phyloP scores from a whole-genome alignment of 371 early-diverging fungal species.

The Fennellomyces sp. region DNA sequence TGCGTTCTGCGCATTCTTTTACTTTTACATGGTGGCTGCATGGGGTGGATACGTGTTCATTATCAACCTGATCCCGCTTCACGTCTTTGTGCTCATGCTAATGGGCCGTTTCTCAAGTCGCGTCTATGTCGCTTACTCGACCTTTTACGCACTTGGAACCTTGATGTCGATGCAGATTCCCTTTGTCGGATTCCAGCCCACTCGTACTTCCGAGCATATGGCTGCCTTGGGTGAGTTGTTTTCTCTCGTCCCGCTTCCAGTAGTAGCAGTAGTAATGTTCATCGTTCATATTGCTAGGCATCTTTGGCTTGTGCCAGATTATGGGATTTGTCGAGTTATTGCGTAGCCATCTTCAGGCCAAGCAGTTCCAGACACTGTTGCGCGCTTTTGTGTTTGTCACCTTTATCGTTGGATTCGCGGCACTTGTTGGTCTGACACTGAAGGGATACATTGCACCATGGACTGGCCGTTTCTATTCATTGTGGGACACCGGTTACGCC shows the following conservation, averaged over 20 bases:
- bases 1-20: constrained; percentile 87
- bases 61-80: constrained; percentile 97
- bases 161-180: constrained; percentile 98
- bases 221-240: constrained; percentile 82
- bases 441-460: constrained; percentile 95
- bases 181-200: constrained; percentile 98
- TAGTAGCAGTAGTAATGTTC: not conserved
- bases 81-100: constrained; percentile 90
- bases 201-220: constrained; percentile 98
- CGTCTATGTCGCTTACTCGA: constrained; percentile 95
- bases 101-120: constrained; percentile 97
- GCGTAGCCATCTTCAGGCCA: constrained; percentile 78
- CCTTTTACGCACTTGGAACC: constrained; percentile 96
- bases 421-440: constrained; percentile 68
- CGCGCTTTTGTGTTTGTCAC: constrained; percentile 68
- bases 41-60: constrained; percentile 99
- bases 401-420: constrained; percentile 50
- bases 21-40: constrained; percentile 99
- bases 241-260: not conserved
- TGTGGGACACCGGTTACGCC: constrained; percentile 99
- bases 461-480: constrained; percentile 98
- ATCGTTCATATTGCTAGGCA: constrained; percentile 44
- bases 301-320: constrained; percentile 93
- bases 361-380: constrained; percentile 84
- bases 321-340: constrained; percentile 87